Base-by-base conservation (phyloP, 163 green algal species). In the Smithsoniella earleae region DNA sequence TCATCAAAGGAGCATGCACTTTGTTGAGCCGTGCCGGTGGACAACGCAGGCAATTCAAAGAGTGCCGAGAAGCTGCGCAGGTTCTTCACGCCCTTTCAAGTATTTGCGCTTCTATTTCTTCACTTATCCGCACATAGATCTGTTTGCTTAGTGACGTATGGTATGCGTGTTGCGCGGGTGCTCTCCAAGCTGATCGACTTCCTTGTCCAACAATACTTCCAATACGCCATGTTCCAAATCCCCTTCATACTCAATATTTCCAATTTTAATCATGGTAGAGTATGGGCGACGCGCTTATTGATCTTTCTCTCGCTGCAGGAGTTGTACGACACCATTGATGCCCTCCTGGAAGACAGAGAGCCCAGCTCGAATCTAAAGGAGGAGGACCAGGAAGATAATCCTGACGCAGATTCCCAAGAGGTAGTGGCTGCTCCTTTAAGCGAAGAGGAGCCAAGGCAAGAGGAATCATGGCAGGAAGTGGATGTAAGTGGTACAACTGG, bases 11-110 rank as follows among this genome's bases (percentile, higher is more conserved):
- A 5, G 58, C 58, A n/a, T 69, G 58, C 25, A 33, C 58, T 30
- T 31, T 43, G n/a, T 31, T 69, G 5, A 69, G 40, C 25, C 16
- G 25, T 13, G 5, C 30, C 31, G 58, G 30, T 22, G 58, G 58
- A 22, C 27, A 5, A 38, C 58, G 58, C 34, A 69, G 34, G 27
- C 58, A 69, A 33, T 69, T 69, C 1, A 69, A 69, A 34, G 58
- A 69, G 16, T 69, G 58, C 58, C 31, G 58, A 38, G 58, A 69
- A 8, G 58, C 58, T 43, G 58, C 58, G 20, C 58, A 69, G 58
- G 58, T 34, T 45, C 58, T 49, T 49, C 40, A n/a, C n/a, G n/a
- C n/a, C n/a, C n/a, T n/a, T n/a, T n/a, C n/a, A n/a, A n/a, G n/a
- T n/a, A n/a, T n/a, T n/a, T n/a, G n/a, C n/a, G n/a, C n/a, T n/a